phyloP scores from a whole-genome alignment of 2,329 filamentous ascomycete genomes.

The Pseudogymnoascus sp. region DNA sequence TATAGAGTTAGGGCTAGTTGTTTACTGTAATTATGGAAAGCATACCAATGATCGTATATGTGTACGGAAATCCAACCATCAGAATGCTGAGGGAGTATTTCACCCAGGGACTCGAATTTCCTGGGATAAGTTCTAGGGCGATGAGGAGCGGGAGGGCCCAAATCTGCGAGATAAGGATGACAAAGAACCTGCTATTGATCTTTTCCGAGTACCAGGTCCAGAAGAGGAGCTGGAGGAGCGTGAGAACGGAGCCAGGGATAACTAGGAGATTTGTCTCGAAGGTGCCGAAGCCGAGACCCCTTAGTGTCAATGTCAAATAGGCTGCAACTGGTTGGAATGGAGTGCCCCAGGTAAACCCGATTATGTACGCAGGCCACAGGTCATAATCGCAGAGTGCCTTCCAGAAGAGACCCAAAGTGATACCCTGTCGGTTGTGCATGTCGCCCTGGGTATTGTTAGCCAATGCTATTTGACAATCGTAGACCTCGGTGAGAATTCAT shows the following conservation, averaged over 20 bases:
- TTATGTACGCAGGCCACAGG: conserved; percentile 39
- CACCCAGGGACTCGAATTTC: conserved; percentile 17
- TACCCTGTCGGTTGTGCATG: conserved; percentile 52
- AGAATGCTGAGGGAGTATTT: conserved; percentile 28
- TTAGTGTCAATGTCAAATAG: conserved; percentile 17
- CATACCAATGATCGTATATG: conserved; percentile 24
- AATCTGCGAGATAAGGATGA: conserved; percentile 28
- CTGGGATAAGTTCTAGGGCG: conserved; percentile 21
- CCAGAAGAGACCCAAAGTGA: conserved; percentile 43
- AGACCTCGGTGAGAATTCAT: conserved; percentile 30
- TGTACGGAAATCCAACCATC: conserved; percentile 16
- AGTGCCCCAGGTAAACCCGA: conserved; percentile 12
- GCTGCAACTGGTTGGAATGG: conserved; percentile 12
- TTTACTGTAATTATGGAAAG: conserved; percentile 35
- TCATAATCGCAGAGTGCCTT: conserved; percentile 40
- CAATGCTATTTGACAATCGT: conserved; percentile 42
- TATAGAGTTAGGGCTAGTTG: conserved; percentile 37
- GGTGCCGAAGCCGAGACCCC: conserved; percentile 17
- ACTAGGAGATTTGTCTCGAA: conserved; percentile 19
- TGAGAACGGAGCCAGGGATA: conserved; percentile 13
- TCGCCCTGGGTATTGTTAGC: conserved; percentile 41
- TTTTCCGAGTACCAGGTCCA: conserved; percentile 37
- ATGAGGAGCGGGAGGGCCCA: conserved; percentile 32
- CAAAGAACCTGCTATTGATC: conserved; percentile 29
- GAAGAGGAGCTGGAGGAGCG: conserved; percentile 28